Conservation (phyloP, 2,329 filamentous ascomycete genomes). For the Magnaporthiopsis poae region DNA sequence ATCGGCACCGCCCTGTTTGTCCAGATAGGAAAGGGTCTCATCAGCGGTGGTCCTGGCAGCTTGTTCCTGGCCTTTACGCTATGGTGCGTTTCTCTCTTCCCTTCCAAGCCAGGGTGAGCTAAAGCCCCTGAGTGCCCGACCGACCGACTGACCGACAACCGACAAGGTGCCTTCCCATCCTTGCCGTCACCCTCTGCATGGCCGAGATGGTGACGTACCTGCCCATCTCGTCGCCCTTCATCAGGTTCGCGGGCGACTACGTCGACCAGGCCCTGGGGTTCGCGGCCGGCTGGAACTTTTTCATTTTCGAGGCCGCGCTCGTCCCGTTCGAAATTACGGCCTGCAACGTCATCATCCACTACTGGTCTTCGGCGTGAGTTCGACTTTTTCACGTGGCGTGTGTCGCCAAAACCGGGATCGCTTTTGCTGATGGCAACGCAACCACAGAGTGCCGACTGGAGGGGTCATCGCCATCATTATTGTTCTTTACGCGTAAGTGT, state of each 20-base stretch:
- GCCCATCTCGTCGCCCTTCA: conserved; percentile 69
- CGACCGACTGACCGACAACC: too few relatives aligned
- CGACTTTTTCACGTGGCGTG: too few relatives aligned
- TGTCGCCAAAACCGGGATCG: not conserved
- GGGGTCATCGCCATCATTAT: conserved; percentile 51
- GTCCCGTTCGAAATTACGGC: conserved; percentile 61
- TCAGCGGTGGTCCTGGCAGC: conserved; percentile 49
- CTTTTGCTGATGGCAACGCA: not conserved
- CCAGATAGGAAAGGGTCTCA: conserved; percentile 47
- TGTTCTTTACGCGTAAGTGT: conserved; percentile 34
- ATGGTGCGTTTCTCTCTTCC: conserved; percentile 28
- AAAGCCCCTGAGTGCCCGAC: too few relatives aligned
- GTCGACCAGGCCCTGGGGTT: conserved; percentile 69
- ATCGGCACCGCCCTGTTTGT: conserved; percentile 54
- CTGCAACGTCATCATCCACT: conserved; percentile 10
- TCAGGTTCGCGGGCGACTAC: conserved; percentile 65
- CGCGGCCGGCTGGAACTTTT: conserved; percentile 65
- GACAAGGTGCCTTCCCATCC: conserved; percentile 32
- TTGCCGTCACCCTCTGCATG: conserved; percentile 43
- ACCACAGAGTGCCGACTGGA: conserved; percentile 34
- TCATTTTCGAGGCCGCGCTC: conserved; percentile 57
- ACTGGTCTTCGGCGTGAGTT: conserved; percentile 12
- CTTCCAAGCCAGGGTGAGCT: too few relatives aligned
- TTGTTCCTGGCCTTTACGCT: conserved; percentile 51
- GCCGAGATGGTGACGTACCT: conserved; percentile 70